Base-by-base conservation (phyloP, 116 monocot species). In the Dioscorea cayenensis region DNA sequence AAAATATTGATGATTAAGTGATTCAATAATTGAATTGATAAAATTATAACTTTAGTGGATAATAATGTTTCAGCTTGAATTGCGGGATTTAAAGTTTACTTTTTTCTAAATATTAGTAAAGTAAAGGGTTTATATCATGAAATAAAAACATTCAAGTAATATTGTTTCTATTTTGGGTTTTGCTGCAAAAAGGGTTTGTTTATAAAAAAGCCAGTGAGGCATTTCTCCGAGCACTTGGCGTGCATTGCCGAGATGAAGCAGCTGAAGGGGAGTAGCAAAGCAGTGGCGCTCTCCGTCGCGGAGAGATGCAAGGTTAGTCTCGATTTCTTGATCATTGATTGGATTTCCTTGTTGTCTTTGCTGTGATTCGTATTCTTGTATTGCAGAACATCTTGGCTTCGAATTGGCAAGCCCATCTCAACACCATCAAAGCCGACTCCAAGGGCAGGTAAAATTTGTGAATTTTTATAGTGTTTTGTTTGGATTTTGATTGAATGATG, bases 351-450 rank as follows among this genome's bases (percentile, higher is more conserved):
- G 17, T 35, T 51, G 37, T 63, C 25, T 22, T 37, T 52, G 13
- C 2, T 18, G 23, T 37, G 32, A 20, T 67, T 35, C 4, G 21
- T 60, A 55, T 18, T 10, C 35, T 48, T 66, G 10, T 28, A 3
- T 72, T 69, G 79, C 81, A 94, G 94, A 94, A 90, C 73, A 87
- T 94, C 61, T 72, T 87, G 71, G 79, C 81, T 36, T 76, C 90
- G 27, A 89, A 87, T 67, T 90, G 87, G 81, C 84, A 80, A 76
- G 90, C 83, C 13, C 79, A 87, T 35, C 77, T 94, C 51, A 78
- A 94, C 59, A 94, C 90, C 19, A 73, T 94, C 79, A 94, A 90
- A 75, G 90, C 87, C 14, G 87, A 94, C 60, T 76, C 85, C n/a
- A 90, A 81, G 69, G 94, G 87, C 55, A 94, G 94, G 94, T 55